phyloP scores from a whole-genome alignment of 1,139 yeast genomes.

The Saccharomyces hybrid region DNA sequence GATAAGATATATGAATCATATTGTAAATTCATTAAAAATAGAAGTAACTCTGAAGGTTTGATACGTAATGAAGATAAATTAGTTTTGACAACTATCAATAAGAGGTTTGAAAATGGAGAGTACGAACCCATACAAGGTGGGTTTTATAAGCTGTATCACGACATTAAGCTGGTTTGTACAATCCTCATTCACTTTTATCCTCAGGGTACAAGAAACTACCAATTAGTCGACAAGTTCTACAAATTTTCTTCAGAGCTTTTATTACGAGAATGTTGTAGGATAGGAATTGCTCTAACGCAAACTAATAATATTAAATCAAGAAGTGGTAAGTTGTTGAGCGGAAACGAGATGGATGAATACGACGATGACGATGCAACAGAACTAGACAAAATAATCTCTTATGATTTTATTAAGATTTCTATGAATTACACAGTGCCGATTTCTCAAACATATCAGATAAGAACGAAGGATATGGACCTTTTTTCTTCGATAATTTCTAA shows the following conservation, averaged over 20 bases:
- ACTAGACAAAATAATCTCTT: slow-evolving; percentile 33
- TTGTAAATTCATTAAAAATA: slow-evolving; percentile 31
- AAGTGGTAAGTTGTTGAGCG: background rate
- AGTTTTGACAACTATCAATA: slow-evolving; percentile 31
- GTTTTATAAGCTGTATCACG: slow-evolving; percentile 59
- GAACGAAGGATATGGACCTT: slow-evolving; percentile 35
- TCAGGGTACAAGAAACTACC: slow-evolving; percentile 53
- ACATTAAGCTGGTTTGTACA: slow-evolving; percentile 58
- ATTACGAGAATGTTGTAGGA: slow-evolving; percentile 59
- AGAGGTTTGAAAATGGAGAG: slow-evolving; percentile 30
- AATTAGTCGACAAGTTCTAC: slow-evolving; percentile 58
- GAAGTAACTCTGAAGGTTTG: slow-evolving; percentile 22
- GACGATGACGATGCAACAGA: slow-evolving; percentile 23
- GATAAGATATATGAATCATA: slow-evolving; percentile 39
- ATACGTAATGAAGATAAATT: slow-evolving; percentile 21
- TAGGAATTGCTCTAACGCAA: slow-evolving; percentile 33
- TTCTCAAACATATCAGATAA: slow-evolving; percentile 56
- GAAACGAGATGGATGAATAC: slow-evolving; percentile 10
- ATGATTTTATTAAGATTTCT: slow-evolving; percentile 64
- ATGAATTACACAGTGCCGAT: slow-evolving; percentile 50
- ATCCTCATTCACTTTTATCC: slow-evolving; percentile 41
- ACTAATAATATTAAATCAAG: slow-evolving; percentile 2
- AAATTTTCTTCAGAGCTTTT: slow-evolving; percentile 63
- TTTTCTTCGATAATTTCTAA: slow-evolving; percentile 41
- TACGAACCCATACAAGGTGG: slow-evolving; percentile 35